Base-by-base conservation (phyloP, 1,284 basidiomycete genomes). In the Cutaneotrichosporon daszewskae region DNA sequence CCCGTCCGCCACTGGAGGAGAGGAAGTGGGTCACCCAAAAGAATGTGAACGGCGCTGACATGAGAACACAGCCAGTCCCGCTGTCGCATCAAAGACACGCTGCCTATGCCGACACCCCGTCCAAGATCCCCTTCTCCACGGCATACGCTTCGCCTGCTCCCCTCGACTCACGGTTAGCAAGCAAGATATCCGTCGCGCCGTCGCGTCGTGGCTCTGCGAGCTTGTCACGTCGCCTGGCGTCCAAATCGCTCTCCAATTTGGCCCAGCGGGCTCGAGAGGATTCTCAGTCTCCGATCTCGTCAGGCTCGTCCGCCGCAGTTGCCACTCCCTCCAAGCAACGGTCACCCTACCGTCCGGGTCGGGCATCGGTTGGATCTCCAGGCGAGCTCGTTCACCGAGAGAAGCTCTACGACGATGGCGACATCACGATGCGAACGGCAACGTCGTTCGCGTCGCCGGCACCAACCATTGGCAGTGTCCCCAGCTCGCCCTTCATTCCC, bases 161-260 rank as follows among this genome's bases (percentile, higher is more conserved):
- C 6, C 32, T 50, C 13, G 43, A 50, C 29, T 28, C 38, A 14
- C 36, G 39, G 26, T 22, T 50, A 5, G 25, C 39, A 8, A 38
- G 25, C 43, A 49, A 45, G 39, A 45, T 49, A 12, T 37, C 38
- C 4, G n/a, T 20, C 11, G 12, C 45, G 10, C 35, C 38, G 11
- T 18, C 31, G 9, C 33, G 47, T 8, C 24, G 47, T 23, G 26
- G n/a, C 2, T 44, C 42, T 2, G 22, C 20, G 14, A 32, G 32
- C 13, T 25, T 41, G 2, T 32, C 39, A 12, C 39, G 39, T 13
- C 41, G 47, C 13, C 16, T 50, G 18, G 48, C 48, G 4, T 64
- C 63, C n/a, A 70, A 68, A 46, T 68, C 66, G 14, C 49, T 69
- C 24, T 62, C 62, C 4, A 72, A 69, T 43, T 50, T 71, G 12